Percentiles rank a stretch among this genome's conserved stretches.
These are phyloP conservation scores for Bassia scoparia DNA, from an alignment of 148 eudicot genomes.

Conservation along the genomic window DNA sequence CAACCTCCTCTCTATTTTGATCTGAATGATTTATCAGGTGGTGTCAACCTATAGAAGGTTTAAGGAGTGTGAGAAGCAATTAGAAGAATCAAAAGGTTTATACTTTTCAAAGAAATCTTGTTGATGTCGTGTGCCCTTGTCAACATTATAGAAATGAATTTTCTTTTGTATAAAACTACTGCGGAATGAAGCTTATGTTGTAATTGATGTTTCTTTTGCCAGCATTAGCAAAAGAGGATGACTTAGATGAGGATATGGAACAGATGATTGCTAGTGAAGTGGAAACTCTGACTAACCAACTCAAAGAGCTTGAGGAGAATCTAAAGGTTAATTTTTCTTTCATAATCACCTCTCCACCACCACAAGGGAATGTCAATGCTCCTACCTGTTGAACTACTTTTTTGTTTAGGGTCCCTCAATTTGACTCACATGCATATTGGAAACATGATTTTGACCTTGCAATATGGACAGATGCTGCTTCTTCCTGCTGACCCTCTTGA, in stretches of 20 bases:
- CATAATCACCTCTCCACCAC: not conserved
- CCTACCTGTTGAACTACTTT: conserved; percentile 4
- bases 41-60: conserved; percentile 63
- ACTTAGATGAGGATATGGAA: conserved; percentile 76
- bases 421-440: not conserved
- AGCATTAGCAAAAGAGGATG: conserved; percentile 80
- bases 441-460: conserved; percentile 4
- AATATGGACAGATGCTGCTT: conserved; percentile 54
- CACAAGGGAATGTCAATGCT: not conserved
- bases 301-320: conserved; percentile 69
- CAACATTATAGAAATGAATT: no score
- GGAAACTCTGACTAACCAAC: conserved; percentile 53
- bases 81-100: conserved; percentile 89
- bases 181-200: not conserved
- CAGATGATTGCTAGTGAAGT: conserved; percentile 83
- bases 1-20: not conserved
- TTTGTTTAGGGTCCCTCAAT: not conserved
- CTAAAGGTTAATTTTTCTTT: conserved; percentile 56
- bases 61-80: conserved; percentile 84
- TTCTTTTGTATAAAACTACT: not conserved
- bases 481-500: conserved; percentile 96
- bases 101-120: not conserved
- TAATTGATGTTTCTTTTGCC: conserved; percentile 19
- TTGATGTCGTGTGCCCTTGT: not conserved
- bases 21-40: conserved; percentile 43